Conservation (phyloP, 2,329 filamentous ascomycete species). For the Epichloe sibirici region DNA sequence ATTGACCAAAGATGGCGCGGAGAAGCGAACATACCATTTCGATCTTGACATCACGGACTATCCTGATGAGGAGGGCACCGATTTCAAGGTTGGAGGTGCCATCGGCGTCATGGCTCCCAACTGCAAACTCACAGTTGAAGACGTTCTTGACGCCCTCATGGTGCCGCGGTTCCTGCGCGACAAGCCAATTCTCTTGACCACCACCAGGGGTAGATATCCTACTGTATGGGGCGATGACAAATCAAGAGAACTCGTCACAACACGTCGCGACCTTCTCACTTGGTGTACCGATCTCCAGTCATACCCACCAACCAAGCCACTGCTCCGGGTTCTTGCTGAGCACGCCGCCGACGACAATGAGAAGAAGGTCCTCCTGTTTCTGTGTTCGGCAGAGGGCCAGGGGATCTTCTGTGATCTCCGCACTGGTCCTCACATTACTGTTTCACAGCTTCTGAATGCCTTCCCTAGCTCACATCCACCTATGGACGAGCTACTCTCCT, state of each 20-base stretch:
- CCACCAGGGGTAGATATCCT: constrained; percentile 76
- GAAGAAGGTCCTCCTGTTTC: constrained; percentile 75
- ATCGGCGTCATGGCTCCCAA: constrained; percentile 91
- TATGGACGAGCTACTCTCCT: constrained; percentile 66
- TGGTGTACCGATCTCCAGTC: constrained; percentile 95
- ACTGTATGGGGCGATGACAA: constrained; percentile 95
- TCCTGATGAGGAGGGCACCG: constrained; percentile 67
- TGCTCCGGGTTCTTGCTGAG: constrained; percentile 78
- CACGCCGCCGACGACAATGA: constrained; percentile 69
- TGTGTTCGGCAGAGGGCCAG: constrained; percentile 84
- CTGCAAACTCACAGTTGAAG: constrained; percentile 61
- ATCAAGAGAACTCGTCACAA: constrained; percentile 76
- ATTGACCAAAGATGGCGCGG: constrained; percentile 74
- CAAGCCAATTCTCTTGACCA: constrained; percentile 69
- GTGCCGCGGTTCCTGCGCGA: constrained; percentile 74
- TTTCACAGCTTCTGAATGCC: constrained; percentile 76
- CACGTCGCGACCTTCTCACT: constrained; percentile 78
- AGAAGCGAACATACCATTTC: constrained; percentile 96
- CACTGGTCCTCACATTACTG: constrained; percentile 73
- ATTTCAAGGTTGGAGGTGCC: constrained; percentile 93
- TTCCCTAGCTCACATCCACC: constrained; percentile 89
- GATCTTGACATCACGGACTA: constrained; percentile 96
- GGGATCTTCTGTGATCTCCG: constrained; percentile 88
- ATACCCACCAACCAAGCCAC: constrained; percentile 76
- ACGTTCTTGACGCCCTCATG: constrained; percentile 69